Evolutionary conservation across 2,329 filamentous ascomycete species (phyloP).

Genomic region (Hysterium pulicare): DNA sequence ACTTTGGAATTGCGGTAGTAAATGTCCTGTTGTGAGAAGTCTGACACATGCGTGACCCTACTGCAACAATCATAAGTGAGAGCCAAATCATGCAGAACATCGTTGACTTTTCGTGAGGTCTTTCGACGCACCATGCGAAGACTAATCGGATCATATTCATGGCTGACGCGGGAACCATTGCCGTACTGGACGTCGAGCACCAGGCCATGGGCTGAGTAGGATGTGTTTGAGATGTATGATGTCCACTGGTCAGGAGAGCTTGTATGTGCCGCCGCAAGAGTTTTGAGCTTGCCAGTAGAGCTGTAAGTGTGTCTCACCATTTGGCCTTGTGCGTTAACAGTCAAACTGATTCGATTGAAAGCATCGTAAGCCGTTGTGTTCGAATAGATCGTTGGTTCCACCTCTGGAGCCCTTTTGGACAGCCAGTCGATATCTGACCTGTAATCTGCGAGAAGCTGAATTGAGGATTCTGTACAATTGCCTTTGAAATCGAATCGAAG

Average conservation of each 20-base stretch:
- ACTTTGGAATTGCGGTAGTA: not conserved
- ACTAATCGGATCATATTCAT: not conserved
- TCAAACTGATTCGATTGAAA: not conserved
- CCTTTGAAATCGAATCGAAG: not conserved
- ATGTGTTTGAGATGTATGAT: not conserved
- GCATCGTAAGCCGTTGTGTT: not conserved
- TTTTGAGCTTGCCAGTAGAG: not conserved
- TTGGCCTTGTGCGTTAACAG: not conserved
- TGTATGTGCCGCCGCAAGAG: too few relatives aligned
- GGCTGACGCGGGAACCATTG: not conserved
- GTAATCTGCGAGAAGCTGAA: not conserved
- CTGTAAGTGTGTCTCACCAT: not conserved
- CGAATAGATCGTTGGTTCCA: not conserved
- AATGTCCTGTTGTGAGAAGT: not conserved
- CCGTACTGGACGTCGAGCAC: not conserved
- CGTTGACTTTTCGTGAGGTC: not conserved
- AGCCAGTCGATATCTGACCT: not conserved
- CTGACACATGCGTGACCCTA: not conserved
- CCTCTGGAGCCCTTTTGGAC: not conserved
- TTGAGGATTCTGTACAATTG: not conserved
- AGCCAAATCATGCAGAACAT: not conserved
- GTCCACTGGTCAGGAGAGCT: too few relatives aligned
- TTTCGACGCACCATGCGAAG: not conserved
- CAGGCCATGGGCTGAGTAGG: not conserved
- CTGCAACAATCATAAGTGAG: not conserved